Evolutionary conservation across 495 filamentous ascomycete species (phyloP), one percentile per base, ranked within the genome.

Genomic region (Aspergillus coremiiformis): DNA sequence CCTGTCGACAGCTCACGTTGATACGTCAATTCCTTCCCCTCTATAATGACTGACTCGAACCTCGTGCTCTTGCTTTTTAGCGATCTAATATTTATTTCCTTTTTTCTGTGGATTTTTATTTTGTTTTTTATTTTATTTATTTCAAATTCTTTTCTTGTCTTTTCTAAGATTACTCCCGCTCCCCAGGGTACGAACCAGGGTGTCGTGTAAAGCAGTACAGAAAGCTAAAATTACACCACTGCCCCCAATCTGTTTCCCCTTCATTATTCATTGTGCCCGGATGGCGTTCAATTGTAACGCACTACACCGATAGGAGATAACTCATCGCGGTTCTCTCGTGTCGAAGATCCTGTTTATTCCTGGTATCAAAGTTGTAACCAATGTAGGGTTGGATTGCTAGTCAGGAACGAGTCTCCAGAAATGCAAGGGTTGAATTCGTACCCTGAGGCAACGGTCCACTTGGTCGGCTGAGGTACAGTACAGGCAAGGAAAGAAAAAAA

Each of bases 1-100:
- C 47, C 56, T 53, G 60, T 58, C 61, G 61, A 70, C 53, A 61
- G 56, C 64, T 66, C 66, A 61, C 53, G 59, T 55, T 64, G 67
- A 70, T 63, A 60, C 57, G 66, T 70, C 66, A 57, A 56, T 58
- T 61, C 52, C n/a, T n/a, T 46, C 24, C 24, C 24, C 51, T 54
- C 39, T 52, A 32, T 44, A 50, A 24, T 32, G 24, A 35, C 32
- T 15, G 32, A 35, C 32, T 35, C 32, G 32, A 35, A 35, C 8
- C 12, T 44, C 43, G 15, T 26, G 5, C n/a, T 11, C 15, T 27
- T 17, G n/a, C 29, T 30, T 4, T 26, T 45, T 41, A 1, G n/a
- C 23, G 3, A 23, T 49, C 27, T 26, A 35, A 21, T 47, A 1
- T 47, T 29, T 30, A 33, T 33, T 19, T 21, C 20, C 21, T 5